Evolutionary conservation across 2,329 filamentous ascomycete genomes (phyloP), one percentile per base, ranked within the genome.

Genomic region (Colletotrichum limetticola): DNA sequence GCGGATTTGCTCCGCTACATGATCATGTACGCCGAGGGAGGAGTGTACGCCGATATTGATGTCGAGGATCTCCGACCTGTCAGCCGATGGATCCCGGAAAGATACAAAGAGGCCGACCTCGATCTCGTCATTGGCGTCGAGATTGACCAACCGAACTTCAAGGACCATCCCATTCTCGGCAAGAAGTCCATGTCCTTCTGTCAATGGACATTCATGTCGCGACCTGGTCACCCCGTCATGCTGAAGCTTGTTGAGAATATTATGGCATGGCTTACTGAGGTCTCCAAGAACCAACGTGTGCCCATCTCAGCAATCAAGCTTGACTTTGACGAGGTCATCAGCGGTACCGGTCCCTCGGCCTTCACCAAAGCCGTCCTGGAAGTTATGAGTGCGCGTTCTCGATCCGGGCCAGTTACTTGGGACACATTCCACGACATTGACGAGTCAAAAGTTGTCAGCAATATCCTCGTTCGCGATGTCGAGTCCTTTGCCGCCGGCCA

Each of bases 21-120:
- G 76, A 90, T 93, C 72, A 86, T 96, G 74, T 90, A 95, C 66
- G 93, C 93, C n/a, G 89, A 94, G 75, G 94, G 94, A 60, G 94
- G 94, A 26, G 92, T 96, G 75, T 95, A 94, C 77, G 86, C 85
- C 62, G 90, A 91, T 76, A 82, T 84, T 56, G 83, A 84, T 22
- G 82, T 84, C 2, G 82, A 83, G 14, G 82, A 82, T 4, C 72
- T 83, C 6, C 77, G 76, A 1, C 81, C 81, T 0, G 79, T 84
- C 7, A 77, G 79, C 55, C 77, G 81, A 1, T 85, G 83, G 68
- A 78, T 84, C 16, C 82, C 82, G 0, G 61, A 91, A 59, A 86
- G 90, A 24, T 93, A 91, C 79, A 81, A 89, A 67, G 88, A 91
- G 75, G 80, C 83, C n/a, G 89, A 93, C n/a, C 87, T 94, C 62